Evolutionary conservation across 2,329 filamentous ascomycete genomes (phyloP), one percentile per base, ranked within the genome.

Genomic region (Colletotrichum paranaense): DNA sequence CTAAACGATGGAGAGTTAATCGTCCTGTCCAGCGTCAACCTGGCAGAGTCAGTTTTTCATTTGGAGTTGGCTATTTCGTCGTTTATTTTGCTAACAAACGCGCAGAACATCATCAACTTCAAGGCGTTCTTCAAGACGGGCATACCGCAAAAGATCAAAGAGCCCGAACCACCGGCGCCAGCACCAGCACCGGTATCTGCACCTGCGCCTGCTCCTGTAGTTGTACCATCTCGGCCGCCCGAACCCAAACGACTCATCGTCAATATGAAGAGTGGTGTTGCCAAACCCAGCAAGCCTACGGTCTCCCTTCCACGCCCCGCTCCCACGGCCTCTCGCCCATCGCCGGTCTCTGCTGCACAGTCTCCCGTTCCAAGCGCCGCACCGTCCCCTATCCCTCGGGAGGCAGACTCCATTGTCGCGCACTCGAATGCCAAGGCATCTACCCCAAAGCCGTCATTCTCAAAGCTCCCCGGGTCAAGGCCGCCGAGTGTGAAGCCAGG

Each of bases 1-100:
- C 85, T 9, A 84, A 84, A 76, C 79, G 77, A 9, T 86, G 84
- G 84, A 83, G 77, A 75, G 80, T 80, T 19, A 80, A 82, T 74
- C 80, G 83, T 72, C 78, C 81, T 6, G 76, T 77, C 11, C 79
- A 81, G 68, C 80, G 82, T 72, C 78, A 82, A n/a, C 78, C 79
- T 9, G 81, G 83, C 66, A 80, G 79, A 73, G 83, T 83, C 78
- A 79, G 82, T 76, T 53, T 55, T 9, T 22, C 22, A 19, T 8
- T 57, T 52, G 19, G 42, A 60, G n/a, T 53, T 42, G 7, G 3
- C 14, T 8, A 9, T n/a, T 42, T 11, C 42, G 8, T n/a, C 12
- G 12, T 52, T 55, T 6, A 8, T 24, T 55, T 26, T 56, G 74
- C 82, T 74, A 60, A 66, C 56, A 26, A 22, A 19, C 63, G 52